Evolutionary conservation across 2,329 filamentous ascomycete species (phyloP), one percentile per base, ranked within the genome.

Genomic region (Aspergillus ustus): DNA sequence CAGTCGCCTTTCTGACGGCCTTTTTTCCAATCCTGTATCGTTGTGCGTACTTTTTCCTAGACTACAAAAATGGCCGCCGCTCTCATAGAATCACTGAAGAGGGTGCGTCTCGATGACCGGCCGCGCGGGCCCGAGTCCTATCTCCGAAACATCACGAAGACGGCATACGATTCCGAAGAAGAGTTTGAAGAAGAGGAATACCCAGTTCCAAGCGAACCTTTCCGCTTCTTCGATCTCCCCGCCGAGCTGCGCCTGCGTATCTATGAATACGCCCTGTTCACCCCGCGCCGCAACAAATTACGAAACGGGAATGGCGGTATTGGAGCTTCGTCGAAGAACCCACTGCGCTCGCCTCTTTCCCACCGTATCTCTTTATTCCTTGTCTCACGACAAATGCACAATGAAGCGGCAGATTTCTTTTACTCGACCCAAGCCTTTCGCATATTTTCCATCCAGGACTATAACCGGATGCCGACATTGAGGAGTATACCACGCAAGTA

Each of bases 401-500:
- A 81, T 29, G 84, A 86, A 72, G 81, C 83, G 6, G 78, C 77
- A 50, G 76, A 80, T 59, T 74, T 81, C 63, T 84, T 85, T 71
- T 85, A 84, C 72, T 77, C 80, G 46, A 73, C 74, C 19, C 82
- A 84, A 64, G 83, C 79, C 7, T 85, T 86, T 67, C 81, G 83
- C 48, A 71, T 85, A 31, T 85, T 85, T 66, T 81, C 80, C 1
- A 75, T 83, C 28, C 81, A 85, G 68, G 81, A 83, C 49, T 81
- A 81, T 58, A 81, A 73, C 37, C 71, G 71, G 29, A 69, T 74
- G 59, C 78, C 78, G 13, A 75, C 75, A n/a, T 66, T 88, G 31
- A 73, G 80, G 7, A 80, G 82, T 57, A 73, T 88, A 15, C 78
- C 84, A 2, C 73, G 78, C 3, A 79, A 75, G 58, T 85, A 88